Base-by-base conservation (phyloP, 2,329 filamentous ascomycete species). In the Diaporthe helianthi region DNA sequence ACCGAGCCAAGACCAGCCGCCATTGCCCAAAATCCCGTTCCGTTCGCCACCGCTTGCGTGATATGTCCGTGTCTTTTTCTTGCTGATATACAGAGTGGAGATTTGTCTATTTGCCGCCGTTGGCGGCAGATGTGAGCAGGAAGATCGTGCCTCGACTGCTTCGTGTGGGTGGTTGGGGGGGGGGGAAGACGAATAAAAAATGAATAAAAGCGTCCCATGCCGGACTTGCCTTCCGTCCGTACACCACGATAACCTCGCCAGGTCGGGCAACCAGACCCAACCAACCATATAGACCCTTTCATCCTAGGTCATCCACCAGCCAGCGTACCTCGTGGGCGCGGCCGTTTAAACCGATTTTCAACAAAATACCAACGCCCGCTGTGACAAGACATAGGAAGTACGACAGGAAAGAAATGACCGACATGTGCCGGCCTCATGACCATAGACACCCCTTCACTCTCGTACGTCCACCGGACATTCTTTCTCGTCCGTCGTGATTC, bases 41-140 rank as follows among this genome's bases (percentile, higher is more conserved):
- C 66, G 9, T 51, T 61, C 67, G 44, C 53, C 53, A 33, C 46
- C 60, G 53, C 52, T 64, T 51, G 60, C 36, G 38, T 44, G 61
- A 52, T 69, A 67, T 64, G 67, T 69, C 69, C 68, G 38, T 68
- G 31, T 69, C 26, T 55, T 67, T 72, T 71, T 72, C 74, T 58
- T 55, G 52, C 75, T 76, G 72, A 65, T 77, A 79, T 82, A 78
- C 78, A 79, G 81, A 85, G 83, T 83, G 81, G 83, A 84, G 83
- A 83, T 83, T 78, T 80, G 78, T 84, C 81, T 84, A 83, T 81
- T 73, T 75, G 73, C 41, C 38, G 41, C 58, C 33, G 19, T 22
- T 47, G 36, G 24, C 52, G 46, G 49, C 22, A 60, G 52, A 52
- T 44, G 49, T 55, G 22, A 71, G 67, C 67, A 66, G 61, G 69